Percentiles rank a stretch among this genome's conserved stretches.
Conservation (phyloP, 208 protist genomes). For the Leptomonas seymouri region DNA sequence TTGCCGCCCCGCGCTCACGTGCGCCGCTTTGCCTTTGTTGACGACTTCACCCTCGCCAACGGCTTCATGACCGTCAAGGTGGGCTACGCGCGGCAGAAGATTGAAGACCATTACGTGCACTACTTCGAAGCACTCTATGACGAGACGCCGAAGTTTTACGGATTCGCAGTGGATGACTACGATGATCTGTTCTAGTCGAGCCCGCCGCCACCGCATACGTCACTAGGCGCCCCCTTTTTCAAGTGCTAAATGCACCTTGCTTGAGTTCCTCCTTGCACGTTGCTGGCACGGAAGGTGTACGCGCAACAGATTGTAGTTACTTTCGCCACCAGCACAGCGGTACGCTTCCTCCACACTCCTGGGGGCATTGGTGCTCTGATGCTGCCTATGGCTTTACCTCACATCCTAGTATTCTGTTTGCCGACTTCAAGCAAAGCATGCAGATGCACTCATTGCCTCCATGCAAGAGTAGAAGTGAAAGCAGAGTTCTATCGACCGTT, state of each 20-base stretch:
- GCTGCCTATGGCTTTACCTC: not conserved
- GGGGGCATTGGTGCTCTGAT: not conserved
- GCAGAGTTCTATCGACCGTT: too few species aligned
- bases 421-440: not conserved
- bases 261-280: not conserved
- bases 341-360: not conserved
- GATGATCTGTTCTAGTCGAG: slow-evolving; percentile 85
- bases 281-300: not conserved
- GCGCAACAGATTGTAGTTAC: not conserved
- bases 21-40: slow-evolving; percentile 89
- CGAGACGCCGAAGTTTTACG: slow-evolving; percentile 91
- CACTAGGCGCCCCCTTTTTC: not conserved
- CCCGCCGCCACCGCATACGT: not conserved
- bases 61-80: slow-evolving; percentile 91
- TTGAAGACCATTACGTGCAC: slow-evolving; percentile 89
- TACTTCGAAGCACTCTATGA: slow-evolving; percentile 91
- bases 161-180: slow-evolving; percentile 92
- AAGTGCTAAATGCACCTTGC: not conserved
- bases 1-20: slow-evolving; percentile 84
- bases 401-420: not conserved
- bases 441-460: not conserved
- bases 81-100: slow-evolving; percentile 85
- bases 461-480: too few species aligned
- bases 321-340: not conserved
- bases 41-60: slow-evolving; percentile 90